These are phyloP conservation scores for Rhizophagus clarus DNA, from an alignment of 192 early-diverging fungal genomes.

Conservation along the genomic window DNA sequence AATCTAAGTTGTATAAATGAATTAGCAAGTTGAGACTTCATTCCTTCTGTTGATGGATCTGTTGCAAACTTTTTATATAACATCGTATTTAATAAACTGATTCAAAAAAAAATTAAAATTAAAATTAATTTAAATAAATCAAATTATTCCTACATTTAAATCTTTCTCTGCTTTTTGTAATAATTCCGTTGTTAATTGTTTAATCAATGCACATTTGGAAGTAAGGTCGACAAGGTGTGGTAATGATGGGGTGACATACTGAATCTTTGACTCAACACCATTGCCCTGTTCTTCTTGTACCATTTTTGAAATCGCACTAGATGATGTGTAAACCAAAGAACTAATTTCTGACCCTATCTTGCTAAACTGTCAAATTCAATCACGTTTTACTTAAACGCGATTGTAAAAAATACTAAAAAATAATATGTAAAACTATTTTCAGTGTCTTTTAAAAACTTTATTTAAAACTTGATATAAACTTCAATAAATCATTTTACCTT, in stretches of 20 bases:
- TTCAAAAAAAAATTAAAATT: not conserved
- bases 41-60: not conserved
- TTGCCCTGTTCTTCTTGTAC: not conserved
- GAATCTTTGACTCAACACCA: not conserved
- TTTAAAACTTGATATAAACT: no score
- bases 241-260: not conserved
- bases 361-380: not conserved
- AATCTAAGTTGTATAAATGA: constrained; percentile 16
- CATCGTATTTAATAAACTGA: not conserved
- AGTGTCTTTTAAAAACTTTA: no score
- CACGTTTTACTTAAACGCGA: not conserved
- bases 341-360: not conserved
- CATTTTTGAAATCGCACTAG: not conserved
- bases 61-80: not conserved
- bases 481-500: no score
- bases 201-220: not conserved
- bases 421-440: not conserved
- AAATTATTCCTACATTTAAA: not conserved
- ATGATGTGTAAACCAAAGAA: not conserved
- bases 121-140: not conserved
- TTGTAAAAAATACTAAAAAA: not conserved
- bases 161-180: constrained; percentile 1
- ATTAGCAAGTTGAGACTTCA: not conserved
- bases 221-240: constrained; percentile 7
- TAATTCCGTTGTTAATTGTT: not conserved